Percentiles rank a stretch among this genome's conserved stretches.
Conservation (phyloP, 306 rosid species). For the Clitoria ternatea region DNA sequence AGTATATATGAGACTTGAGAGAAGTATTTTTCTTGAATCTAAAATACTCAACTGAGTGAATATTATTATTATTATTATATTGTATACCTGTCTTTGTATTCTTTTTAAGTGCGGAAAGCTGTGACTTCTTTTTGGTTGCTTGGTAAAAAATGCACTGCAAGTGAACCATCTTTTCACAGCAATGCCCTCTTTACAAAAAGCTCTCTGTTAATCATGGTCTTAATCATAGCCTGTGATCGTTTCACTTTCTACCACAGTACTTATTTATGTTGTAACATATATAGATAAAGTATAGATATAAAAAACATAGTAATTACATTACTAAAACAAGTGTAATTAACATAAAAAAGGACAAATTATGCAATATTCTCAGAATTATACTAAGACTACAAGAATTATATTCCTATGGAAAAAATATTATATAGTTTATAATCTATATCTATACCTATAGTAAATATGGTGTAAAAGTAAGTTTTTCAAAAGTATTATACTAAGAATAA, state of each 20-base stretch:
- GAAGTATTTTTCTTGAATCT: slow-evolving; percentile 40
- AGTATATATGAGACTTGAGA: slow-evolving; percentile 59
- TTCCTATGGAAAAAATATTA: not conserved
- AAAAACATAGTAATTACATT: not conserved
- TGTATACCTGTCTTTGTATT: slow-evolving; percentile 20
- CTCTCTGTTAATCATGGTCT: slow-evolving; percentile 56
- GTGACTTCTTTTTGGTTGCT: slow-evolving; percentile 59
- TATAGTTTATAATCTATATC: no score
- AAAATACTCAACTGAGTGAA: slow-evolving; percentile 29
- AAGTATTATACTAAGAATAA: no score
- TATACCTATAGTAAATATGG: no score
- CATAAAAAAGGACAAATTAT: not conserved
- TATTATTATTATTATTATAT: no score
- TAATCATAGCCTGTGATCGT: slow-evolving; percentile 52
- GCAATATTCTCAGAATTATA: not conserved
- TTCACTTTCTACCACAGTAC: slow-evolving; percentile 35
- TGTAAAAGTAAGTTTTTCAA: no score
- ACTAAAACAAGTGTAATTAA: not conserved
- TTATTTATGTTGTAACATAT: not conserved
- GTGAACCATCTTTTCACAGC: slow-evolving; percentile 42
- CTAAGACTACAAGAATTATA: not conserved
- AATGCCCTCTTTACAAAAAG: slow-evolving; percentile 36
- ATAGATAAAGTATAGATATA: no score
- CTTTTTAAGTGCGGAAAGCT: slow-evolving; percentile 52
- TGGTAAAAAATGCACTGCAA: slow-evolving; percentile 28